Evolutionary conservation across 1,284 basidiomycete species (phyloP).

Genomic region (Cryptococcus amylolentus): DNA sequence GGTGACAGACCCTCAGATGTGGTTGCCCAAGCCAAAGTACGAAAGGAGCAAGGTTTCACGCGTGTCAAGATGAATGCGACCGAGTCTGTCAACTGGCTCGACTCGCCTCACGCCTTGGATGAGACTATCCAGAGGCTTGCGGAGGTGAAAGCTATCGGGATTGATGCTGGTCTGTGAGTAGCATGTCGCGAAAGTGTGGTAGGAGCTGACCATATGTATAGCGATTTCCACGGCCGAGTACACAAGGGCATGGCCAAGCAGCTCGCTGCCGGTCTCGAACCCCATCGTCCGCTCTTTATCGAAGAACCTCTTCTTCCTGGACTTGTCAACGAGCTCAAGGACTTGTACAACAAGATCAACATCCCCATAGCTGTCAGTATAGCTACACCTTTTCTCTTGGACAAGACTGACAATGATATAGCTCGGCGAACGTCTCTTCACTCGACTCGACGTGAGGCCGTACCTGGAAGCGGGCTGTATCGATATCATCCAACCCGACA

Average conservation of each 20-base stretch:
- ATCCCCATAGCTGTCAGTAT: conserved; percentile 51
- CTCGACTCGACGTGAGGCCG: conserved; percentile 65
- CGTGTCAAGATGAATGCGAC: conserved; percentile 69
- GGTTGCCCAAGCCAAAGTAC: conserved; percentile 58
- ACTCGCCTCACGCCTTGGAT: conserved; percentile 55
- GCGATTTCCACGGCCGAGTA: conserved; percentile 55
- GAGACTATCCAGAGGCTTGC: conserved; percentile 63
- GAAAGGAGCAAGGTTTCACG: conserved; percentile 68
- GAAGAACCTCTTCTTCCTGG: conserved; percentile 67
- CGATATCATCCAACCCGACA: conserved; percentile 73
- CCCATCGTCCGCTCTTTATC: conserved; percentile 66
- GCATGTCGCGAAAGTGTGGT: not conserved
- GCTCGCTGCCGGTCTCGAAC: conserved; percentile 64
- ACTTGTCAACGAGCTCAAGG: conserved; percentile 51
- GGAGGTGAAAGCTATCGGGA: conserved; percentile 60
- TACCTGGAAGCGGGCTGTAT: conserved; percentile 63
- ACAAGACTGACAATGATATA: conserved; percentile 4
- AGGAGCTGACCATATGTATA: not conserved
- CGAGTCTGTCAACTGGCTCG: conserved; percentile 51
- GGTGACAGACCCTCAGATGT: conserved; percentile 68
- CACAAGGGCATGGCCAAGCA: conserved; percentile 76
- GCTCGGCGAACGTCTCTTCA: conserved; percentile 68
- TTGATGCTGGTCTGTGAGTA: conserved; percentile 58
- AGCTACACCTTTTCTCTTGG: not conserved
- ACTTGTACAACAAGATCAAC: conserved; percentile 52